Evolutionary conservation across 129 eudicot genomes (phyloP).

Genomic region (Lactuca saligna): DNA sequence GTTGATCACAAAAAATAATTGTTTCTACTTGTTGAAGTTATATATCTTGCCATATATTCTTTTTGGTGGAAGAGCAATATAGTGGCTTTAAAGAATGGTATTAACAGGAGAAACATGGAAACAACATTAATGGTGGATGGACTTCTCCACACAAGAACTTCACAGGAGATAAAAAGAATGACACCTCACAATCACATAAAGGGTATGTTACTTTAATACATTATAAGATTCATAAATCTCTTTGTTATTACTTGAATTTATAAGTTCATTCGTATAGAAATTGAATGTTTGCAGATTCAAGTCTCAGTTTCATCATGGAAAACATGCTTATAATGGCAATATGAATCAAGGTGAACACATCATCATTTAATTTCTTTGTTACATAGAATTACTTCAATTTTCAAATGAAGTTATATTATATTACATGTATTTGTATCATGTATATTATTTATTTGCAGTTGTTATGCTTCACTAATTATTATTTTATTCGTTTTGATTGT

Average conservation of each 20-base stretch:
- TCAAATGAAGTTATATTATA: no score
- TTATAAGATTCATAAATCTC: conserved; percentile 3
- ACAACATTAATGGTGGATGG: conserved; percentile 28
- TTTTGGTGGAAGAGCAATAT: conserved; percentile 17
- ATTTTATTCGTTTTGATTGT: conserved; percentile 4
- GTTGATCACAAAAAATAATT: no score
- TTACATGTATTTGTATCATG: no score
- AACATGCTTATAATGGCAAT: conserved; percentile 34
- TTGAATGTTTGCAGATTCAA: conserved; percentile 52
- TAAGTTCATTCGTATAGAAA: conserved; percentile 18
- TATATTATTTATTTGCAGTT: no score
- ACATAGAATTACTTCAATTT: no score
- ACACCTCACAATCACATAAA: conserved; percentile 44
- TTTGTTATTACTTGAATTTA: conserved; percentile 2
- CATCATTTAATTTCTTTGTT: background rate
- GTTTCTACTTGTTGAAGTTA: no score
- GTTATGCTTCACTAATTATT: conserved; percentile 3
- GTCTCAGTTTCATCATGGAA: conserved; percentile 41
- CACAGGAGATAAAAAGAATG: conserved; percentile 38
- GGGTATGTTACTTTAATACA: conserved; percentile 37
- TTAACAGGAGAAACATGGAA: conserved; percentile 52
- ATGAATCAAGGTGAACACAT: conserved; percentile 28
- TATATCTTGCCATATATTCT: no score
- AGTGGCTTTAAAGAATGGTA: background rate
- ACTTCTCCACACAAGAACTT: conserved; percentile 48